phyloP scores from a whole-genome alignment of 2,329 filamentous ascomycete genomes.

The Aphanoascus verrucosus region DNA sequence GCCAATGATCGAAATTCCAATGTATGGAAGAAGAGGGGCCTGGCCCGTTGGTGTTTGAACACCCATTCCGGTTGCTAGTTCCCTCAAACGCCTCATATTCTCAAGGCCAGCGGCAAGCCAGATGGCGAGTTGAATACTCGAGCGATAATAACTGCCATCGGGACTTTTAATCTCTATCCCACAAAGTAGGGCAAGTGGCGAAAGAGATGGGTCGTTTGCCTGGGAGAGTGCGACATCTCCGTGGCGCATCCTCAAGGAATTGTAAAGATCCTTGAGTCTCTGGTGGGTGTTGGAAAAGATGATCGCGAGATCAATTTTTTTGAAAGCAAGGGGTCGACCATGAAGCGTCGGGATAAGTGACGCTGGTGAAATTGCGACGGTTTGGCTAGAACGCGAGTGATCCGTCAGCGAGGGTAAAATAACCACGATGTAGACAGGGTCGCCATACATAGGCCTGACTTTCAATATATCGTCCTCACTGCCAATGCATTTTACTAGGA shows the following conservation, averaged over 20 bases:
- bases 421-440: too few species aligned
- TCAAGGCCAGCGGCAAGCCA: constrained; percentile 10
- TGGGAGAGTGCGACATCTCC: background rate
- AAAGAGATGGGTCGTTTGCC: background rate
- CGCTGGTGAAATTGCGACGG: background rate
- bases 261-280: too few species aligned
- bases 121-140: constrained; percentile 7
- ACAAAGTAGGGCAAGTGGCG: background rate
- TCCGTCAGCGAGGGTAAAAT: too few species aligned
- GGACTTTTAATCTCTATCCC: constrained; percentile 7
- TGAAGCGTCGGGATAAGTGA: constrained; percentile 3
- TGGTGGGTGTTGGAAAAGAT: constrained; percentile 9
- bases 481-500: too few species aligned
- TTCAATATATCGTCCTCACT: too few species aligned
- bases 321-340: background rate
- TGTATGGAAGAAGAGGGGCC: background rate
- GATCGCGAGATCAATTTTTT: background rate
- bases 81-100: background rate
- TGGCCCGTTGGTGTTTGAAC: too few species aligned
- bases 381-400: constrained; percentile 8
- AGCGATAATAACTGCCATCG: constrained; percentile 9
- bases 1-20: constrained; percentile 4
- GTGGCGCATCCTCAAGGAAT: too few species aligned
- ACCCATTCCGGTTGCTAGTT: background rate
- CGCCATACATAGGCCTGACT: too few species aligned